Percentiles rank a stretch among this genome's conserved stretches.
Conservation (phyloP, 2,329 filamentous ascomycete genomes). For the Teratosphaeria pseudoeucalypti region DNA sequence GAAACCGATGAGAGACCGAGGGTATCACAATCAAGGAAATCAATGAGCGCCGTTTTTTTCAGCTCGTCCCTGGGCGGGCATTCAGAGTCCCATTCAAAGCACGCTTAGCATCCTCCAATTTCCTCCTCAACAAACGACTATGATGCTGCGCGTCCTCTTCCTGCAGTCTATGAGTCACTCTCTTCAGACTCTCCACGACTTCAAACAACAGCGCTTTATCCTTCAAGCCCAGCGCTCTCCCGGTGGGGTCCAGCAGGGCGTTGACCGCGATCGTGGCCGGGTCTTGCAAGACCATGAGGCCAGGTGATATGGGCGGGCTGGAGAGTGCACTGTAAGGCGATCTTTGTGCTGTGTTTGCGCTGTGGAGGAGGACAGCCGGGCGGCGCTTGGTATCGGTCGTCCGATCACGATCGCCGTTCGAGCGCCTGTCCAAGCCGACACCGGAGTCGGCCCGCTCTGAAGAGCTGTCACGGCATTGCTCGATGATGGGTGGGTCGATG, state of each 20-base stretch:
- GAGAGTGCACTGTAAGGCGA: neutral
- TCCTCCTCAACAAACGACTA: conserved; percentile 54
- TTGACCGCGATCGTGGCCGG: conserved; percentile 27
- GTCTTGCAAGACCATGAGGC: conserved; percentile 23
- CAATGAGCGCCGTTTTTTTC: neutral
- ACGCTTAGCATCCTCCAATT: conserved; percentile 63
- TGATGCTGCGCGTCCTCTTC: conserved; percentile 42
- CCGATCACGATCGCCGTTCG: conserved; percentile 6
- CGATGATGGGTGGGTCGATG: neutral
- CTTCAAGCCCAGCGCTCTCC: conserved; percentile 37
- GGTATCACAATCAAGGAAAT: neutral
- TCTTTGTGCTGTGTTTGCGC: conserved; percentile 3
- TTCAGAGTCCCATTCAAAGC: conserved; percentile 54
- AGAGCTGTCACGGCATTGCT: conserved; percentile 6
- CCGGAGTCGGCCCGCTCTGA: conserved; percentile 25
- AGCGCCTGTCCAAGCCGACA: conserved; percentile 19
- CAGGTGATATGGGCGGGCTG: conserved; percentile 16
- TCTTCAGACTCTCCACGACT: conserved; percentile 43
- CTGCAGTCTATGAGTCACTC: conserved; percentile 44
- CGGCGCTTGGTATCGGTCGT: conserved; percentile 13
- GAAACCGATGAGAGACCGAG: neutral
- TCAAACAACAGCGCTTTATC: conserved; percentile 45
- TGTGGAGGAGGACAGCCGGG: conserved; percentile 8
- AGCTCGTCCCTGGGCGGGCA: neutral
- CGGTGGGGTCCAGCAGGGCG: conserved; percentile 30